Evolutionary conservation across 371 early-diverging fungal species (phyloP), one percentile per base, ranked within the genome.

Genomic region (Mucor lusitanicus): DNA sequence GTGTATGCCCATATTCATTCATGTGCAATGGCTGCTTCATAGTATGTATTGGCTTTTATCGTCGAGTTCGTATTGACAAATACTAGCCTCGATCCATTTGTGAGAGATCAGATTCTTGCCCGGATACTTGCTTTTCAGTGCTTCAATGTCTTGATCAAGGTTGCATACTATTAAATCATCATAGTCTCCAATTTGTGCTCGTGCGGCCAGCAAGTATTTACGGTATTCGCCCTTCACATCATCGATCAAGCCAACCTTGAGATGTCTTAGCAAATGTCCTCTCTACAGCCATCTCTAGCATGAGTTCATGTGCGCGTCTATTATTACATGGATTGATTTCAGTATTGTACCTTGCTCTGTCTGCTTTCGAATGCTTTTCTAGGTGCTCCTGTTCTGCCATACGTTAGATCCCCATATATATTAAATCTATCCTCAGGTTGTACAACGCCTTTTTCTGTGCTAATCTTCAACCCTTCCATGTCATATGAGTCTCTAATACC

Each of bases 371-470:
- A 58, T 4, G 65, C 66, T 54, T 66, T 70, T 4, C 12, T 30
- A 6, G 71, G 66, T 5, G 71, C 71, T 12, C 71, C 71, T 59
- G 71, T 70, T 58, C 71, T 62, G 0, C 71, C 71, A 63, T 59
- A 35, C 0, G 37, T 37, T 7, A 8, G 33, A 35, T 70, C 67
- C 0, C 71, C 71, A 6, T 40, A 33, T 4, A 70, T 59, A 35
- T 70, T 60, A 46, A 63, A 70, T 53, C 71, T 32, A 9, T 32
- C 35, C 35, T 59, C 60, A 21, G 66, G 55, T 1, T 54, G 27
- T 6, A 66, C 33, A 17, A 54, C 2, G 9, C 55, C 58, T 15
- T 42, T 37, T 30, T 70, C 61, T 15, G 23, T 42, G 50, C 63
- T 66, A n/a, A 57, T 62, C 21, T 59, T 61, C 8, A 70, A 19